Conservation (phyloP, 2,329 filamentous ascomycete species). For the Aquanectria penicillioides region DNA sequence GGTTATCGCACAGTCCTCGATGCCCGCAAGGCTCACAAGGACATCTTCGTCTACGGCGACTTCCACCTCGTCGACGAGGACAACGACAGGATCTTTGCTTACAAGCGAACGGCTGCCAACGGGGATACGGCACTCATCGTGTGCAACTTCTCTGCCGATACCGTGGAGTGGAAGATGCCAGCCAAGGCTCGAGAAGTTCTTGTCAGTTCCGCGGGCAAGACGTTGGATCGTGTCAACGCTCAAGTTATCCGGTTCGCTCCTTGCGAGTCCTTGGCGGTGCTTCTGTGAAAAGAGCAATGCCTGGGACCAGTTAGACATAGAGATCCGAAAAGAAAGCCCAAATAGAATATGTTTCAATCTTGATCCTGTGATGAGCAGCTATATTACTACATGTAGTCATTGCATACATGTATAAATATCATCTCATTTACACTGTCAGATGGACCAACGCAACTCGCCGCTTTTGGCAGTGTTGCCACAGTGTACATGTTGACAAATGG, state of each 20-base stretch:
- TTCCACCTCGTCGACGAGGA: constrained; percentile 51
- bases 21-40: constrained; percentile 67
- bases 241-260: constrained; percentile 46
- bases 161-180: constrained; percentile 45
- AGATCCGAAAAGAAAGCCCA: background rate
- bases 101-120: constrained; percentile 45
- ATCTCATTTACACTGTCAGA: no score
- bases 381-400: background rate
- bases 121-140: constrained; percentile 48
- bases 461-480: no score
- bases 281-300: constrained; percentile 35
- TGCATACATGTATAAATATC: no score
- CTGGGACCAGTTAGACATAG: background rate
- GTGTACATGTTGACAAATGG: background rate
- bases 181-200: constrained; percentile 46
- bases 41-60: constrained; percentile 74
- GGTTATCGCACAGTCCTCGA: constrained; percentile 71
- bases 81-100: constrained; percentile 51
- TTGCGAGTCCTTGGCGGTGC: constrained; percentile 49
- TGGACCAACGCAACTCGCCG: no score
- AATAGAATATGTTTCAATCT: background rate
- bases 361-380: background rate
- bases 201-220: constrained; percentile 46
- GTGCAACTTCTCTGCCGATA: constrained; percentile 51
- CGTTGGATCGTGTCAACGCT: constrained; percentile 38